phyloP scores from a whole-genome alignment of 805 yeast genomes.

The Cyberlindnera galapagoensis region DNA sequence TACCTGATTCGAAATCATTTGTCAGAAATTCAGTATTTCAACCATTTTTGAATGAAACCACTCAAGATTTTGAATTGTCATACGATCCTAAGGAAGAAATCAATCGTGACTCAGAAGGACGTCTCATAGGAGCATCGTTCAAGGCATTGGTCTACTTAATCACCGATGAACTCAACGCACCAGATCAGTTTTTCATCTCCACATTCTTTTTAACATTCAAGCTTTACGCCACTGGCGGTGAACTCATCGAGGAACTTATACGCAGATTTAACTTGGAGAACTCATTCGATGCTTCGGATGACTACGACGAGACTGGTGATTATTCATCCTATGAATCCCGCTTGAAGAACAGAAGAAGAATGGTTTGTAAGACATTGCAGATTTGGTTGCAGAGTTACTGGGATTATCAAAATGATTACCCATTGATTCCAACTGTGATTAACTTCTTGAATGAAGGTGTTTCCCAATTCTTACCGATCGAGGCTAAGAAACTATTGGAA shows the following conservation, averaged over 20 bases:
- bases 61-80: constrained; percentile 11
- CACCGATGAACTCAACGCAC: constrained; percentile 58
- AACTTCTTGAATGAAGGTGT: constrained; percentile 77
- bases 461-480: constrained; percentile 55
- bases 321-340: constrained; percentile 32
- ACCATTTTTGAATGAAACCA: constrained; percentile 27
- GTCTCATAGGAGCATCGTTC: constrained; percentile 63
- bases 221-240: constrained; percentile 59
- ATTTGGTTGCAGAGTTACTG: constrained; percentile 90
- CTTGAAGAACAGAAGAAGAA: constrained; percentile 52
- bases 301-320: constrained; percentile 28
- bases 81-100: constrained; percentile 36
- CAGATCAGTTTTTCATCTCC: constrained; percentile 62
- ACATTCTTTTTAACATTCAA: constrained; percentile 75
- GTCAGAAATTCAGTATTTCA: constrained; percentile 31
- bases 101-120: constrained; percentile 43
- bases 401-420: constrained; percentile 58
- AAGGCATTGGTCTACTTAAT: constrained; percentile 58
- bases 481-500: constrained; percentile 55
- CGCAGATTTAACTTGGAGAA: constrained; percentile 53
- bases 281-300: constrained; percentile 26
- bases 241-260: constrained; percentile 62
- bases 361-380: constrained; percentile 64
- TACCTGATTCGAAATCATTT: constrained; percentile 30
- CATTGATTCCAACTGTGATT: constrained; percentile 58